Evolutionary conservation across 2,329 filamentous ascomycete genomes (phyloP).

Genomic region (Aspergillus sp.): DNA sequence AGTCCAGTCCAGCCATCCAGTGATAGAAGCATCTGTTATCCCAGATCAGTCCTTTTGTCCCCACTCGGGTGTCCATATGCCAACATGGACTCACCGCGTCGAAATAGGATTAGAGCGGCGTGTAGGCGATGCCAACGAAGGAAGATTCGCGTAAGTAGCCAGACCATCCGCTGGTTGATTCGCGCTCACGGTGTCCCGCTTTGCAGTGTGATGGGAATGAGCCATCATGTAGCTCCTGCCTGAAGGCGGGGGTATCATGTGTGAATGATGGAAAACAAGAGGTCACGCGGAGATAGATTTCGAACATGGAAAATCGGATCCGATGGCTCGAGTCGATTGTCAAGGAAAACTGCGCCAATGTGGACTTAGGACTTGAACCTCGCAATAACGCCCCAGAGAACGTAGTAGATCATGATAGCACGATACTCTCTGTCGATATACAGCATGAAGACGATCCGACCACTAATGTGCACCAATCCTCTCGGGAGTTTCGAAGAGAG

Average conservation of each 20-base stretch:
- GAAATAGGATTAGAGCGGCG: constrained; percentile 36
- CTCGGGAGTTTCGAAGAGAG: not conserved
- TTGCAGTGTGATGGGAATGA: constrained; percentile 49
- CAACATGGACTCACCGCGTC: constrained; percentile 30
- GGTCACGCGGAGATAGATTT: constrained; percentile 44
- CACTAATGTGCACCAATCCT: not conserved
- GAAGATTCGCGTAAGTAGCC: constrained; percentile 50
- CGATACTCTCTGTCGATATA: not conserved
- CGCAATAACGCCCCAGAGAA: constrained; percentile 2
- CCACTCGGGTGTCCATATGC: no score
- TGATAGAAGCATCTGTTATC: not conserved
- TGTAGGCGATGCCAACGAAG: constrained; percentile 49
- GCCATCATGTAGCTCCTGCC: constrained; percentile 48
- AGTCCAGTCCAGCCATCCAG: no score
- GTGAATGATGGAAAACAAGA: constrained; percentile 50
- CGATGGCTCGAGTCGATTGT: constrained; percentile 52
- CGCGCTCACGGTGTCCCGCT: not conserved
- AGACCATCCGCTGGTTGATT: not conserved
- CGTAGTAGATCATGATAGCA: not conserved
- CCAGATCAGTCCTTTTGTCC: not conserved
- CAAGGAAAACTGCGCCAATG: constrained; percentile 43
- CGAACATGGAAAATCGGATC: constrained; percentile 45
- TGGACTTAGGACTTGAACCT: constrained; percentile 40
- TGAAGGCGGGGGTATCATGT: constrained; percentile 46
- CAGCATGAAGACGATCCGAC: not conserved